A percentile compares a stretch with the other conserved stretches of the same genome.
phyloP scores from a whole-genome alignment of 1,284 basidiomycete genomes.

The Cutaneotrichosporon sp. region DNA sequence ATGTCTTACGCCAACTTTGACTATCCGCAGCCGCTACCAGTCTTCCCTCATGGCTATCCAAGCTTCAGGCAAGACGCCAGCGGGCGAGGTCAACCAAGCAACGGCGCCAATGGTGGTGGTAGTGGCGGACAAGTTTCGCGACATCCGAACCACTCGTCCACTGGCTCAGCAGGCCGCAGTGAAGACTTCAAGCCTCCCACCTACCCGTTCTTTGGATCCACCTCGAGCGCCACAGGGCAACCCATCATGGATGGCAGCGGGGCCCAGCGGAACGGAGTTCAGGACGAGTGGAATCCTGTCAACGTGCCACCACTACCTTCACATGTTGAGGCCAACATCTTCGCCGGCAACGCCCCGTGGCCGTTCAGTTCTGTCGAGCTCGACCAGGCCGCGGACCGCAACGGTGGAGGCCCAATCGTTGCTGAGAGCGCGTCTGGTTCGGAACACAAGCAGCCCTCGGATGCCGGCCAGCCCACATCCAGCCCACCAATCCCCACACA shows the following conservation, averaged over 20 bases:
- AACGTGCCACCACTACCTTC: conserved; percentile 16
- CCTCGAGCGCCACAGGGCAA: neutral
- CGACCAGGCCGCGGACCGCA: neutral
- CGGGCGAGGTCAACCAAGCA: neutral
- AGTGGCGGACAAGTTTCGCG: neutral
- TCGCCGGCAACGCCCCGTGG: conserved; percentile 6
- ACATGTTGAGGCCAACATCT: conserved; percentile 18
- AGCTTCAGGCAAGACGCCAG: neutral
- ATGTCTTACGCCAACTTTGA: conserved; percentile 9
- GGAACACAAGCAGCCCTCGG: neutral
- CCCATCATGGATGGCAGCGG: neutral
- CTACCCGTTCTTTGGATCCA: neutral
- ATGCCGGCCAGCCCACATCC: neutral
- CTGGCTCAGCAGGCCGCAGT: neutral
- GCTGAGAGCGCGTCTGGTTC: neutral
- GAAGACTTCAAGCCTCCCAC: neutral
- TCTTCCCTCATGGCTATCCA: conserved; percentile 18
- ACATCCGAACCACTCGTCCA: neutral
- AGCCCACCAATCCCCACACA: neutral
- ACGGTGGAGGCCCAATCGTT: neutral
- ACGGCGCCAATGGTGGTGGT: neutral
- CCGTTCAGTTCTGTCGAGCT: conserved; percentile 1
- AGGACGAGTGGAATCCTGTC: conserved; percentile 3
- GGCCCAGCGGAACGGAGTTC: conserved; percentile 3
- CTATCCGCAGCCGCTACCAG: neutral